A percentile compares a stretch with the other conserved stretches of the same genome.
Conservation (phyloP, 495 filamentous ascomycete species). For the Sabuloglossum arenarium region DNA sequence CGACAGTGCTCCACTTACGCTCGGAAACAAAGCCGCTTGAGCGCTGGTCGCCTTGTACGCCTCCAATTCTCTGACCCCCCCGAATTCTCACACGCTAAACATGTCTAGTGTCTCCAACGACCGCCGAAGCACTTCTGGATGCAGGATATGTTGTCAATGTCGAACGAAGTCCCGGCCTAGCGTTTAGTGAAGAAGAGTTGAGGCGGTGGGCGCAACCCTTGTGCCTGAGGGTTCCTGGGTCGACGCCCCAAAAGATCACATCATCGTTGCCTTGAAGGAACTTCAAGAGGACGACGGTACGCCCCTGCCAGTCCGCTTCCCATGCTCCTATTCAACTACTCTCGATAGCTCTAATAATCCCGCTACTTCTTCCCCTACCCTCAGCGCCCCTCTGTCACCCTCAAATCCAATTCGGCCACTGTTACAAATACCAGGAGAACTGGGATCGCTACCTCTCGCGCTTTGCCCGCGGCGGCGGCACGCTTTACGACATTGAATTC, state of each 20-base stretch:
- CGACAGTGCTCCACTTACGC: conserved; percentile 2
- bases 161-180: background rate
- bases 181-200: conserved; percentile 1
- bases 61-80: background rate
- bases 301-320: background rate
- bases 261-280: conserved; percentile 4
- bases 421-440: conserved; percentile 1
- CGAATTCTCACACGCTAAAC: background rate
- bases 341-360: background rate
- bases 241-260: conserved; percentile 1
- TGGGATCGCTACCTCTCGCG: background rate
- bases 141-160: background rate
- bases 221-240: conserved; percentile 4
- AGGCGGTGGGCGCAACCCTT: background rate
- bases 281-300: background rate
- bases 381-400: background rate
- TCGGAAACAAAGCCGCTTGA: conserved; percentile 4
- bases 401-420: conserved; percentile 4
- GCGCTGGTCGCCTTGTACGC: conserved; percentile 1
- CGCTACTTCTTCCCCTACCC: background rate
- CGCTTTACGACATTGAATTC: conserved; percentile 3
- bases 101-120: background rate
- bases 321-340: background rate
- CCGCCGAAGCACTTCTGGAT: background rate
- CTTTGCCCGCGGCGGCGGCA: conserved; percentile 1